Evolutionary conservation across 2,329 filamentous ascomycete species (phyloP).

Genomic region (Clarireedia monteithiana): DNA sequence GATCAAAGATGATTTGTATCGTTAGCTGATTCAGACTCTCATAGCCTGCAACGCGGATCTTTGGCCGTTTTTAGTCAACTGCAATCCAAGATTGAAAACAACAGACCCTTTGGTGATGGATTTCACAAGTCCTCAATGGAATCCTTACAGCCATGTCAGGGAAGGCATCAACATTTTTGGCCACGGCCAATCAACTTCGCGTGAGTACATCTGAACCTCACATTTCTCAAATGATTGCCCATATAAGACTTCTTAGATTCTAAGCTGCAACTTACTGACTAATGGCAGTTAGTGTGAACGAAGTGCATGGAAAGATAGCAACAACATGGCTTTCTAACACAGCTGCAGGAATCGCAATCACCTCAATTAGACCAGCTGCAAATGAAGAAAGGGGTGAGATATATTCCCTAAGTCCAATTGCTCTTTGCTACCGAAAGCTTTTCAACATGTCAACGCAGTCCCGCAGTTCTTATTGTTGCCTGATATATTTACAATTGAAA

Average conservation of each 20-base stretch:
- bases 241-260: neutral
- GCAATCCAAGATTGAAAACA: neutral
- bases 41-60: neutral
- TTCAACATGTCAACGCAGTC: too few species aligned
- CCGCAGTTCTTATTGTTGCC: too few species aligned
- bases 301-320: neutral
- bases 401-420: too few species aligned
- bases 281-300: slow-evolving; percentile 1
- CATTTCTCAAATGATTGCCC: neutral
- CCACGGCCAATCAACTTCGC: neutral
- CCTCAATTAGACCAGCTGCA: neutral
- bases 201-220: neutral
- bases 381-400: too few species aligned
- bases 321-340: neutral
- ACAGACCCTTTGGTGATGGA: neutral
- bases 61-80: neutral
- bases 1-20: neutral
- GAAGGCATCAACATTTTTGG: neutral
- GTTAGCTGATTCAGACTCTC: neutral
- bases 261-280: neutral
- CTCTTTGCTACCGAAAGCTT: too few species aligned
- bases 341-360: neutral
- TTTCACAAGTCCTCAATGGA: neutral
- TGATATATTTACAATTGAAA: neutral
- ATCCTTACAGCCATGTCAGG: neutral